These are phyloP conservation scores for Paraconiothyrium brasiliense DNA, from an alignment of 2,329 filamentous ascomycete species.

Conservation along the genomic window DNA sequence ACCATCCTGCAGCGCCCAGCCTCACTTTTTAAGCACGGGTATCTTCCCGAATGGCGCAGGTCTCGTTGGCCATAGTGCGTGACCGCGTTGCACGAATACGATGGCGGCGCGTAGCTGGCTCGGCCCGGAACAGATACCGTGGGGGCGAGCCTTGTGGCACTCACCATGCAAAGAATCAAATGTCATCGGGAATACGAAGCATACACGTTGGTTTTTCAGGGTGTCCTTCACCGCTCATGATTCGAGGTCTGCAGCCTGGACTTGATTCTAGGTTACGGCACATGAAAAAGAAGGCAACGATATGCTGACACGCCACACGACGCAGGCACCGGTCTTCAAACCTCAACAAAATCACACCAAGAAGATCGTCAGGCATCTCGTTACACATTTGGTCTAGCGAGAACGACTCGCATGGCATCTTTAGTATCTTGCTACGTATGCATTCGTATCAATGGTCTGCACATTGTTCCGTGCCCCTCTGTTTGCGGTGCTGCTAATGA, in stretches of 20 bases:
- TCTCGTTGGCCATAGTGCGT: not conserved
- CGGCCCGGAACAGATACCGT: not conserved
- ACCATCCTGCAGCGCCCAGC: not conserved
- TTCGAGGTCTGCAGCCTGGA: not conserved
- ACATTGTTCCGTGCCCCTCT: not conserved
- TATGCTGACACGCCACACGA: constrained; percentile 1
- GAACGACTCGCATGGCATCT: not conserved
- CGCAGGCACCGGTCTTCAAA: not conserved
- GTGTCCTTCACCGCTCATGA: not conserved
- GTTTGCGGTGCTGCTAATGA: not conserved
- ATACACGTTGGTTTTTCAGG: not conserved
- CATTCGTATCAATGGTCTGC: not conserved
- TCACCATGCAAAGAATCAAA: not conserved
- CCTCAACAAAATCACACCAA: not conserved
- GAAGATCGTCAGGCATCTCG: not conserved
- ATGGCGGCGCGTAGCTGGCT: constrained; percentile 8
- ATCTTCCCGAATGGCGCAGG: not conserved
- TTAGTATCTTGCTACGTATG: not conserved
- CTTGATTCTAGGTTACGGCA: not conserved
- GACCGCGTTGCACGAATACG: constrained; percentile 2
- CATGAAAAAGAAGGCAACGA: constrained; percentile 9
- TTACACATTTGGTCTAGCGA: not conserved
- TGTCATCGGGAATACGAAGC: not conserved
- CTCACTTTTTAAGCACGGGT: constrained; percentile 8
- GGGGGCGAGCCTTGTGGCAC: constrained; percentile 10